Evolutionary conservation across 495 filamentous ascomycete genomes (phyloP).

Genomic region (Aspergillus cavernicola): DNA sequence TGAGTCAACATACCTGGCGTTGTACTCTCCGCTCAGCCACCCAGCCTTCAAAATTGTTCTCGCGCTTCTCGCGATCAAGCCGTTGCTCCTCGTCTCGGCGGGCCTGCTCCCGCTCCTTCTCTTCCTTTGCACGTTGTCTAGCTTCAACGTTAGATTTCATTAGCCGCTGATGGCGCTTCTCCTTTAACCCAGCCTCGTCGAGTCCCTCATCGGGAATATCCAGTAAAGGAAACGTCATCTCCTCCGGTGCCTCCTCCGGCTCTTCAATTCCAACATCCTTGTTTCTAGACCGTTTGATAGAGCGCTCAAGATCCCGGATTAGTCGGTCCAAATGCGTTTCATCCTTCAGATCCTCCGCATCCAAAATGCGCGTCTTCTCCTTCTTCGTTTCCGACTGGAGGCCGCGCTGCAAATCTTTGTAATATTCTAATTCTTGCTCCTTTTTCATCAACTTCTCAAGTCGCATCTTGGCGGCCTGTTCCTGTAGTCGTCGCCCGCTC

Average conservation of each 20-base stretch:
- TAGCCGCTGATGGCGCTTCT: constrained; percentile 86
- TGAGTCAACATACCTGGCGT: constrained; percentile 50
- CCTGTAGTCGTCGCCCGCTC: constrained; percentile 84
- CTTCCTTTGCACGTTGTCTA: constrained; percentile 82
- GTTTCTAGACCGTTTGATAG: constrained; percentile 81
- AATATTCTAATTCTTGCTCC: constrained; percentile 93
- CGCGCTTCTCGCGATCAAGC: constrained; percentile 75
- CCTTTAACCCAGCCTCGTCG: constrained; percentile 83
- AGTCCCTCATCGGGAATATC: constrained; percentile 89
- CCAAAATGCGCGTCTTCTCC: constrained; percentile 77
- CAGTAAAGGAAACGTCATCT: constrained; percentile 79
- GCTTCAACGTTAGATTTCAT: constrained; percentile 94
- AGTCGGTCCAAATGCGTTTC: constrained; percentile 74
- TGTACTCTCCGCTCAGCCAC: constrained; percentile 72
- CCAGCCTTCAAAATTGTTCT: constrained; percentile 84
- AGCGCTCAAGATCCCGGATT: constrained; percentile 83
- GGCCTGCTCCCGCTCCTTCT: constrained; percentile 89
- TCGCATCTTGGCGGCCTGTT: constrained; percentile 95
- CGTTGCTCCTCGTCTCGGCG: constrained; percentile 77
- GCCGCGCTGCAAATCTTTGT: constrained; percentile 70
- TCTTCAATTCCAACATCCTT: constrained; percentile 86
- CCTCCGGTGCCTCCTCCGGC: constrained; percentile 68
- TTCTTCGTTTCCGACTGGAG: constrained; percentile 77
- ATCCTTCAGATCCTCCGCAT: constrained; percentile 87
- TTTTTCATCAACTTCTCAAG: constrained; percentile 92